Percentiles rank a stretch among this genome's conserved stretches.
phyloP scores from a whole-genome alignment of 805 yeast genomes.

The Candida silvicultrix region DNA sequence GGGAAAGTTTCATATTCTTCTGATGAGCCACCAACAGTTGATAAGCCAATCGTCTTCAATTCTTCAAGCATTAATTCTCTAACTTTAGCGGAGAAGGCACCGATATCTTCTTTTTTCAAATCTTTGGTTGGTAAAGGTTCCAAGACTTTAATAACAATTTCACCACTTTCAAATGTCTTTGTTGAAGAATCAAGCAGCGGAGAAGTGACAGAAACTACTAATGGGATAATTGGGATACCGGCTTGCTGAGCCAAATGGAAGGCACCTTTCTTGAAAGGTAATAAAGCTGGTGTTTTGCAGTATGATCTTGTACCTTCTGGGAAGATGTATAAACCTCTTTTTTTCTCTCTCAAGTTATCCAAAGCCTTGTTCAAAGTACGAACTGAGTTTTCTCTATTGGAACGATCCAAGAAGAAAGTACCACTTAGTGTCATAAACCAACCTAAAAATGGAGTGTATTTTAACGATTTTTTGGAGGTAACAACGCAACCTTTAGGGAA shows the following conservation, averaged over 20 bases:
- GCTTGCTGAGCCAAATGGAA: constrained; percentile 96
- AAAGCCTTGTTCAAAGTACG: constrained; percentile 69
- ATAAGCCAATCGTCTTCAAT: constrained; percentile 31
- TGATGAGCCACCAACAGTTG: constrained; percentile 25
- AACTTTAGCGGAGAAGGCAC: constrained; percentile 48
- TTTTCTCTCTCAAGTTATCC: constrained; percentile 47
- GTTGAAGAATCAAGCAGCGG: constrained; percentile 55
- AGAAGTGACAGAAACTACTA: constrained; percentile 83
- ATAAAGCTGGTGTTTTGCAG: constrained; percentile 54
- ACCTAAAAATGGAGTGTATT: constrained; percentile 85
- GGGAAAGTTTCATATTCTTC: constrained; percentile 1
- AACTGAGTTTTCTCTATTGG: constrained; percentile 68
- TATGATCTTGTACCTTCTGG: constrained; percentile 98
- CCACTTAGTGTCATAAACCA: constrained; percentile 95
- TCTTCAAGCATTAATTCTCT: constrained; percentile 49
- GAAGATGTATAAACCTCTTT: constrained; percentile 80
- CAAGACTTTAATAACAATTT: constrained; percentile 69
- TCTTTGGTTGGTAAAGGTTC: constrained; percentile 74
- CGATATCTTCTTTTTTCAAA: constrained; percentile 65
- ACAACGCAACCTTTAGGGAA: constrained; percentile 89
- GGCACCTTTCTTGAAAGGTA: constrained; percentile 96
- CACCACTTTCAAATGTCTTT: constrained; percentile 69
- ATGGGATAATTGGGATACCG: constrained; percentile 81
- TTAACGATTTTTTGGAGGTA: constrained; percentile 82
- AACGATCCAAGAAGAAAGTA: constrained; percentile 84